Conservation (phyloP, 2,329 filamentous ascomycete species). For the Lecanoromycetidae sp. region DNA sequence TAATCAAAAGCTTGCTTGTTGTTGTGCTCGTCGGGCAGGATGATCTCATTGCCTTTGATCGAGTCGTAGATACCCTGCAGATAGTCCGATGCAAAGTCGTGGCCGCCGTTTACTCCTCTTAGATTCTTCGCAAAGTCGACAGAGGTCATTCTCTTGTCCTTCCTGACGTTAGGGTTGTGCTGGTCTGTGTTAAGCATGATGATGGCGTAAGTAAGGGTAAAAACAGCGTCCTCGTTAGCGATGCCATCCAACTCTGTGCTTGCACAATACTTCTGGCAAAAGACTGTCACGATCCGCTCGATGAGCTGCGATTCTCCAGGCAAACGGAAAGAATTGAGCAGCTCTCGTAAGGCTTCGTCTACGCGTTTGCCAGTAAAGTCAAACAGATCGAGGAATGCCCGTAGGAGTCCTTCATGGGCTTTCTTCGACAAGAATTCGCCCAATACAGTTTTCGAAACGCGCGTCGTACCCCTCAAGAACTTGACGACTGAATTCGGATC, state of each 20-base stretch:
- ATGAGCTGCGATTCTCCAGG: conserved; percentile 90
- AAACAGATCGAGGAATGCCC: conserved; percentile 75
- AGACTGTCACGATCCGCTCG: conserved; percentile 77
- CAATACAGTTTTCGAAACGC: conserved; percentile 79
- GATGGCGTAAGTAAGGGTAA: conserved; percentile 85
- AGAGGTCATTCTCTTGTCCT: conserved; percentile 68
- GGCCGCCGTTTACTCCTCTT: conserved; percentile 74
- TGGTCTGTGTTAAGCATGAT: conserved; percentile 97
- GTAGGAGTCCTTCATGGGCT: conserved; percentile 71
- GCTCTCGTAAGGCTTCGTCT: conserved; percentile 73
- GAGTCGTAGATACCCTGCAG: conserved; percentile 78
- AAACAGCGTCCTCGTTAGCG: conserved; percentile 75
- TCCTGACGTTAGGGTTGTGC: conserved; percentile 77
- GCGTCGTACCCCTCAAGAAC: conserved; percentile 76
- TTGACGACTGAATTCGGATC: conserved; percentile 68
- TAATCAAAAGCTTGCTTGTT: conserved; percentile 95
- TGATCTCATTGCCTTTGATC: conserved; percentile 88
- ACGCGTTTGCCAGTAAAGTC: conserved; percentile 78
- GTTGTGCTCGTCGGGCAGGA: conserved; percentile 91
- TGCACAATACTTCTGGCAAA: conserved; percentile 72
- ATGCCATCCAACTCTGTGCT: conserved; percentile 60
- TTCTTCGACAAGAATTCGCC: conserved; percentile 91
- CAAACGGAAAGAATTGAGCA: conserved; percentile 86
- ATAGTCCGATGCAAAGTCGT: conserved; percentile 75
- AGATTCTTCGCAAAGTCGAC: conserved; percentile 77